Base-by-base conservation (phyloP, 176 grass and related monocot species). In the Oryza glaberrima region DNA sequence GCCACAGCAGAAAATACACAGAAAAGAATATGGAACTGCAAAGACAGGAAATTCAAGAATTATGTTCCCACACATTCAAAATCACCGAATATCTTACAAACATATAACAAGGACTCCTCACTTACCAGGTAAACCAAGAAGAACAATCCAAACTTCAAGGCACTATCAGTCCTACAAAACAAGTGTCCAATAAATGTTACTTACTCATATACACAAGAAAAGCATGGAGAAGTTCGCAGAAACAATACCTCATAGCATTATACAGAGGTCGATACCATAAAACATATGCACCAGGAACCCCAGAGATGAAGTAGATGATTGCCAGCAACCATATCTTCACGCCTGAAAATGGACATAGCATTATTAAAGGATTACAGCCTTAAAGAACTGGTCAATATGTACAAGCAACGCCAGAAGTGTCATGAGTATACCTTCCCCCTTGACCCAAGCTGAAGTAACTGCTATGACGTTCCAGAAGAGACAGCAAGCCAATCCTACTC, bases 231-330 rank as follows among this genome's bases (percentile, higher is more conserved):
- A 4, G n/a, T 48, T 64, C 11, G 43, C 0, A 83, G 73, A 47
- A 51, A 83, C 4, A 72, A 76, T 66, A 70, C 97, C 97, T 99
- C 90, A 94, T 91, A 74, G 97, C 97, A 94, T 94, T 92, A 90
- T 99, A 99, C 56, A 96, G 94, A 86, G 97, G 94, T 40, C 94
- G 90, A 81, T 99, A 99, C 97, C 97, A 99, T 80, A 96, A 88
- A 43, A 96, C 88, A 88, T 94, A 99, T 84, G 93, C 94, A 88
- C 97, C 94, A 74, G 94, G 97, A 84, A 99, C 97, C 51, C 97
- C 97, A 77, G 92, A 86, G 51, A 99, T 91, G 72, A 99, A 96
- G 86, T 99, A 99, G 83, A 99, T 96, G 80, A 99, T 94, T 60
- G 97, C 94, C 72, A 99, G 82, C 69, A 99, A 86, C 97, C 94